Evolutionary conservation across 2,329 filamentous ascomycete genomes (phyloP), one percentile per base, ranked within the genome.

Genomic region (Aspergillus floridensis): DNA sequence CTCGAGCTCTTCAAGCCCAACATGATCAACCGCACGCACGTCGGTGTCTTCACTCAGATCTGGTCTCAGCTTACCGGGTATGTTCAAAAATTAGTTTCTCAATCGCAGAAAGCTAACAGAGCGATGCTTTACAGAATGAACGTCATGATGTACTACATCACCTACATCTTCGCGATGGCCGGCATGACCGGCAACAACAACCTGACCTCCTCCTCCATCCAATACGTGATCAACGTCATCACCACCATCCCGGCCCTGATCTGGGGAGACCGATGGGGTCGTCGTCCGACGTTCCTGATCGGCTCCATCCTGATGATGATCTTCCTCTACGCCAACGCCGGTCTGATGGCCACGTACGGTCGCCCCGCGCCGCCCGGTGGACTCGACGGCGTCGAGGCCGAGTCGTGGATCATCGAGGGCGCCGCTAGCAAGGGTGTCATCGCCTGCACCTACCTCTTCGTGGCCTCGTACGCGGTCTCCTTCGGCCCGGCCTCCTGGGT

Each of bases 201-300:
- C 26, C 80, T 91, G n/a, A 75, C 89, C 38, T 83, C 88, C 4
- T 88, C 86, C 31, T 85, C 83, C 7, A 90, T 91, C 64, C 86
- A 90, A 69, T 91, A 90, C 70, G 81, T 92, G 65, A 91, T 93
- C 79, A 93, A 93, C 71, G 89, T 93, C 2, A 63, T 86, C 55
- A 90, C 91, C 86, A 93, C 91, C 0, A 73, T 93, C 7, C 88
- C 89, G 0, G 90, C 90, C 1, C 81, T 93, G n/a, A 73, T 93
- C 48, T 93, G 81, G 77, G 84, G 92, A 66, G 90, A 95, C 66
- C 81, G 82, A 59, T 90, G 88, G 86, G 91, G 91, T 50, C 89
- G 90, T 63, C 89, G 89, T 46, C 79, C 79, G 4, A 85, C 88
- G 3, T 80, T 91, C 26, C 77, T 91, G 19, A 66, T 86, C 26